These are phyloP conservation scores for Puccinia polysora DNA, from an alignment of 1,284 basidiomycete genomes.

Conservation along the genomic window DNA sequence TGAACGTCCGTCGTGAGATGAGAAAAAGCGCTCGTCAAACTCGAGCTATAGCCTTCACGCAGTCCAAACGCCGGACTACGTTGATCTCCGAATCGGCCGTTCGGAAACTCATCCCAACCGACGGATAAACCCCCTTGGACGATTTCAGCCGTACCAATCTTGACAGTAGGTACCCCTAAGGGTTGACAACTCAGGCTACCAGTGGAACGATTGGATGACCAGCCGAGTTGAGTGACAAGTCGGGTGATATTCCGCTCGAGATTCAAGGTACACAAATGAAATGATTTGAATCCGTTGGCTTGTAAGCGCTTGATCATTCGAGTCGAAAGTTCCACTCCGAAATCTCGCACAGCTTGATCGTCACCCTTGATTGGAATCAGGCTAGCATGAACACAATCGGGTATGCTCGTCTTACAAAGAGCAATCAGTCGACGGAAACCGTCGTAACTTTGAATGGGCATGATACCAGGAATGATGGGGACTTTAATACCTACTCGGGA, in stretches of 20 bases:
- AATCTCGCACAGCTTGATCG: constrained; percentile 84
- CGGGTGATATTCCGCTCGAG: constrained; percentile 89
- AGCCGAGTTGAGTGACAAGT: constrained; percentile 74
- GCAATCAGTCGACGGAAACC: constrained; percentile 88
- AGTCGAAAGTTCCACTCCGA: constrained; percentile 61
- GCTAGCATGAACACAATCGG: constrained; percentile 64
- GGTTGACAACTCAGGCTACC: background rate
- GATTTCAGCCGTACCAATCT: constrained; percentile 3
- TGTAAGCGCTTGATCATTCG: constrained; percentile 65
- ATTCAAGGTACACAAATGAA: constrained; percentile 96
- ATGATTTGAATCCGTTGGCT: constrained; percentile 68
- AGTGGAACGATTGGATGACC: constrained; percentile 55
- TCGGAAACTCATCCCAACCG: constrained; percentile 54
- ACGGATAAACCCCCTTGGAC: constrained; percentile 19
- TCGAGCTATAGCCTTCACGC: constrained; percentile 51
- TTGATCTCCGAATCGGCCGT: constrained; percentile 56
- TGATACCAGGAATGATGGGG: constrained; percentile 90
- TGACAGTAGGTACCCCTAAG: constrained; percentile 1
- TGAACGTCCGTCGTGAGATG: constrained; percentile 47
- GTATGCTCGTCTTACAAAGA: constrained; percentile 76
- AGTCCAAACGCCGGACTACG: constrained; percentile 55
- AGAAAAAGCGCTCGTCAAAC: constrained; percentile 2
- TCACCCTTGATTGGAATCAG: constrained; percentile 69
- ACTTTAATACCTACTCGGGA: constrained; percentile 69
- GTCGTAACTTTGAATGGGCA: constrained; percentile 95